phyloP scores from a whole-genome alignment of 306 rosid genomes.

The Amphicarpaea edgeworthii region DNA sequence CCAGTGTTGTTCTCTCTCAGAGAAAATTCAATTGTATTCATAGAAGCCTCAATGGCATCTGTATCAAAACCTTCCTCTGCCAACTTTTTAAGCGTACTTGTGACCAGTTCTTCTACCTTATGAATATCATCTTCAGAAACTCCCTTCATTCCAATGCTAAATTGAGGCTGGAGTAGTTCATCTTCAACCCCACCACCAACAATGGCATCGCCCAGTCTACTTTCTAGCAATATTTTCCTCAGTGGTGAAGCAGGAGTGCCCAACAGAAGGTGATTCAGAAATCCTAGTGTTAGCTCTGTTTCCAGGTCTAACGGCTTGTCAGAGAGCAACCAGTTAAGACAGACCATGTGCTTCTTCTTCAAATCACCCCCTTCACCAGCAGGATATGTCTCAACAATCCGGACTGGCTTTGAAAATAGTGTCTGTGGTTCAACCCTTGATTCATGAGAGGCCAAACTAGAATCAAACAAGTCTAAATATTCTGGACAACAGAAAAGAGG shows the following conservation, averaged over 20 bases:
- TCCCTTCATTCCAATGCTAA: conserved; percentile 96
- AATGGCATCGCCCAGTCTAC: conserved; percentile 97
- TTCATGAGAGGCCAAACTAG: conserved; percentile 78
- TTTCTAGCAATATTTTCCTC: conserved; percentile 90
- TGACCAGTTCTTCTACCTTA: conserved; percentile 81
- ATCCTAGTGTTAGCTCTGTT: conserved; percentile 76
- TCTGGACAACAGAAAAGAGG: conserved; percentile 62
- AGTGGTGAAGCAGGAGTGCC: conserved; percentile 99
- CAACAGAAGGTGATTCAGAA: conserved; percentile 94
- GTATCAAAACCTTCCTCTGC: conserved; percentile 89
- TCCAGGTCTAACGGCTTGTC: conserved; percentile 91
- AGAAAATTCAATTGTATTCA: conserved; percentile 99
- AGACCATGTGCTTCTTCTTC: conserved; percentile 91
- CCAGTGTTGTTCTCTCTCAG: conserved; percentile 98
- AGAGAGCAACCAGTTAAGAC: conserved; percentile 93
- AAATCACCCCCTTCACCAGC: conserved; percentile 85
- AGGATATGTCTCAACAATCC: conserved; percentile 91
- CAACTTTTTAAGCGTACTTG: conserved; percentile 70
- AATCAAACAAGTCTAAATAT: conserved; percentile 82
- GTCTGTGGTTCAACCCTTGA: conserved; percentile 77
- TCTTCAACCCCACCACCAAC: conserved; percentile 98
- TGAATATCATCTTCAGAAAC: conserved; percentile 82
- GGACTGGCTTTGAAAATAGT: conserved; percentile 79
- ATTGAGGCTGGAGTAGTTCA: conserved; percentile 97
- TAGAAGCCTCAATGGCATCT: conserved; percentile 95